A percentile compares a stretch with the other conserved stretches of the same genome.
phyloP scores from a whole-genome alignment of 768 basidiomycete species.

The Podaxis rugospora region DNA sequence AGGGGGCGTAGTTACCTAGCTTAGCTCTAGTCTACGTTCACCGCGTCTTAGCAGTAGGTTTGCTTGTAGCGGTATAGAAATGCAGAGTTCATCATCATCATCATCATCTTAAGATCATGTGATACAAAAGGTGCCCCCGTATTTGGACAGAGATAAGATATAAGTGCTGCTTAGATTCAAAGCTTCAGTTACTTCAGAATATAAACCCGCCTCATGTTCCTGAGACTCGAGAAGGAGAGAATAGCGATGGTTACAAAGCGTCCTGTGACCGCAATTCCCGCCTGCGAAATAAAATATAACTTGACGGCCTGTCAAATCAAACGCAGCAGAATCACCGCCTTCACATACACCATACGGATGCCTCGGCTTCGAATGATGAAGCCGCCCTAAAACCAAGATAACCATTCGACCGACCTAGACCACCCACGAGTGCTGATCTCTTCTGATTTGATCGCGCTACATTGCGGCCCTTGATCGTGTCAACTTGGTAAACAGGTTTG shows the following conservation, averaged over 20 bases:
- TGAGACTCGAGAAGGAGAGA: no score
- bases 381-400: background rate
- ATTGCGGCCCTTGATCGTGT: background rate
- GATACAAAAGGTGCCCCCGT: background rate
- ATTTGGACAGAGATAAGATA: background rate
- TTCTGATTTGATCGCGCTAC: background rate
- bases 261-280: background rate
- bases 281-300: background rate
- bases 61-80: no score
- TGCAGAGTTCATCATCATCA: no score
- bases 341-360: background rate
- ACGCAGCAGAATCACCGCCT: background rate
- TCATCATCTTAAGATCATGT: no score
- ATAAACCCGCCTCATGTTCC: no score
- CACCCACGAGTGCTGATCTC: background rate
- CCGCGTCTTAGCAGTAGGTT: no score
- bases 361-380: background rate
- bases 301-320: background rate
- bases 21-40: no score
- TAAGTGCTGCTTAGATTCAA: no score
- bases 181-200: no score
- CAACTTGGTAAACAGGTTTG: background rate
- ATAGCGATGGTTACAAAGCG: no score
- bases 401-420: background rate
- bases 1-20: no score